phyloP scores from a whole-genome alignment of 1,284 basidiomycete species.

The Cutaneotrichosporon cyanovorans region DNA sequence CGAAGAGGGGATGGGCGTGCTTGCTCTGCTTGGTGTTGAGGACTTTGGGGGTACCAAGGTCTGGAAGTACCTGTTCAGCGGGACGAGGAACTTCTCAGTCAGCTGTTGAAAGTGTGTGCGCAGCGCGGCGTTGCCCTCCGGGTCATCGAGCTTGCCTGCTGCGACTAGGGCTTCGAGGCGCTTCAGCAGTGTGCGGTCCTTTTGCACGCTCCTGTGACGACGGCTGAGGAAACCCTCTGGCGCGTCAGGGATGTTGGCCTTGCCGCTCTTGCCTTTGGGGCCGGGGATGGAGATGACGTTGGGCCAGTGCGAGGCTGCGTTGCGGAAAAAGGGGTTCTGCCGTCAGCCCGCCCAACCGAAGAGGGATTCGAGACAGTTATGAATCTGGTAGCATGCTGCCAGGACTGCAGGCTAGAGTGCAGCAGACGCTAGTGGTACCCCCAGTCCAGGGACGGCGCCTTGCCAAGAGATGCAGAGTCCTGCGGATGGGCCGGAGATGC shows the following conservation, averaged over 20 bases:
- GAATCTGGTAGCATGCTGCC: too few species aligned
- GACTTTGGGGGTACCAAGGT: conserved; percentile 62
- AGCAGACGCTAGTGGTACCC: too few species aligned
- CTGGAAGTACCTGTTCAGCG: conserved; percentile 86
- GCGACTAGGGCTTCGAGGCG: conserved; percentile 35
- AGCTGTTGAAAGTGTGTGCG: conserved; percentile 79
- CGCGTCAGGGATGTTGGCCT: conserved; percentile 42
- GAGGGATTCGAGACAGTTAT: too few species aligned
- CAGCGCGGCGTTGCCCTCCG: conserved; percentile 55
- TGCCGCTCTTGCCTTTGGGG: background rate
- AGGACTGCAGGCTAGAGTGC: too few species aligned
- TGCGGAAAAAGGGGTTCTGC: conserved; percentile 80
- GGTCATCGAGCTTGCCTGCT: conserved; percentile 39
- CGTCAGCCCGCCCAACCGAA: background rate
- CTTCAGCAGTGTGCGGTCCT: conserved; percentile 64
- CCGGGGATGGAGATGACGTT: conserved; percentile 54
- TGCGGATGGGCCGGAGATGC: too few species aligned
- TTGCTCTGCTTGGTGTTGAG: background rate
- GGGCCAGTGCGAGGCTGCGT: conserved; percentile 84
- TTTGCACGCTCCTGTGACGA: conserved; percentile 76
- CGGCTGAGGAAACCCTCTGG: conserved; percentile 67
- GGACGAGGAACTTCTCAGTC: conserved; percentile 81
- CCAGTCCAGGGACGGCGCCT: too few species aligned
- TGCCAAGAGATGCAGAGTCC: too few species aligned
- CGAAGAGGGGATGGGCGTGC: conserved; percentile 1